Base-by-base conservation (phyloP, 768 basidiomycete genomes). In the Rhodotorula graminis region DNA sequence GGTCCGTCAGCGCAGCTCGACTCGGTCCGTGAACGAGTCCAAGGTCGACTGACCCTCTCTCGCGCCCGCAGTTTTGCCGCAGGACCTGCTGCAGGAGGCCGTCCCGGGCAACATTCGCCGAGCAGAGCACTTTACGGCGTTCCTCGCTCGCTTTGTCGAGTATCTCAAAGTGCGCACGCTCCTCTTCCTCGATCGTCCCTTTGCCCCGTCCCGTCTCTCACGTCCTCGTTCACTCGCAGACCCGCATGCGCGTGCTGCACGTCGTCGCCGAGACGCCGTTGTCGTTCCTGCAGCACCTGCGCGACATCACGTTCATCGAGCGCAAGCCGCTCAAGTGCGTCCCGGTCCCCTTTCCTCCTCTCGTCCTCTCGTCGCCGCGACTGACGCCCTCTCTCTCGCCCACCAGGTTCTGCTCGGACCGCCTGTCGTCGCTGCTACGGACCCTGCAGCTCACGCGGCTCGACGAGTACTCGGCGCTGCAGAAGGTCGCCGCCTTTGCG, bases 241-340 rank as follows among this genome's bases (percentile, higher is more conserved):
- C 56, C 33, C 56, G 56, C 56, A 57, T 57, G 56, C 88, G 96
- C 62, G 96, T 99, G n/a, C 83, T 97, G 40, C 96, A 98, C 80
- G 96, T 99, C 71, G 96, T 99, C 23, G 96, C 96, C 27, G 96
- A 99, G 82, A 99, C 96, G 3, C 96, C 96, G 0, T 83, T 91
- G 40, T 98, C 95, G 3, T 99, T 99, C 81, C 82, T 99, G 55
- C 95, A 97, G 79, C 96, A 99, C 82, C 85, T 99, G 60, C 98
- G 96, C 82, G 96, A 99, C 77, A 97, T 98, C 73, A 98, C 96
- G 23, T 99, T 93, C 80, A 99, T 99, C 69, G 96, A 99, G 80
- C 85, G 91, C 68, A 84, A 94, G 73, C 96, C 96, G 19, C 82
- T 99, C 71, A 86, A 91, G 95, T 91, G 80, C 65, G 84, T 81